Conservation (phyloP, 805 yeast species). For the Metschnikowia rubicola region DNA sequence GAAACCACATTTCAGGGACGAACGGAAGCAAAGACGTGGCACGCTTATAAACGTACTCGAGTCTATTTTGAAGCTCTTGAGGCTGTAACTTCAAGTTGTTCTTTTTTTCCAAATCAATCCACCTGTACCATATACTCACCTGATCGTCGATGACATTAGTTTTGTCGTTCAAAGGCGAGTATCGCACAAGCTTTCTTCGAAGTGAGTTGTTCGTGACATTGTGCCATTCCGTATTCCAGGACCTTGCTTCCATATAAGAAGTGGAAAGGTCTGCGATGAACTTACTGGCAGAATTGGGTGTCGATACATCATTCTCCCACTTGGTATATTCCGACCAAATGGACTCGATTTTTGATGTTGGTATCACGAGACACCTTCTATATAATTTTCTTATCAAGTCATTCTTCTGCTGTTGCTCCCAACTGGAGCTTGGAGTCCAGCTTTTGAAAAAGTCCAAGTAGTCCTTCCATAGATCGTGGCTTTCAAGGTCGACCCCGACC, state of each 20-base stretch:
- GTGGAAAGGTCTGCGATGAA: constrained; percentile 78
- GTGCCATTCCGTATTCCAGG: constrained; percentile 68
- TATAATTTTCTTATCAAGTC: constrained; percentile 74
- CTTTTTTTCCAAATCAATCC: constrained; percentile 77
- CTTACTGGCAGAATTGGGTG: constrained; percentile 72
- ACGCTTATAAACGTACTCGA: constrained; percentile 69
- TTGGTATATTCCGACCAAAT: constrained; percentile 78
- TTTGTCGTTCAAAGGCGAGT: constrained; percentile 19
- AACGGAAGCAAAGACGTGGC: constrained; percentile 60
- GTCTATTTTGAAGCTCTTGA: constrained; percentile 46
- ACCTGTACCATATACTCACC: constrained; percentile 57
- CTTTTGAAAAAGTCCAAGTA: constrained; percentile 73
- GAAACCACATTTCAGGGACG: constrained; percentile 76
- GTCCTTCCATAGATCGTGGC: constrained; percentile 75
- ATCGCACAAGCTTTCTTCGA: constrained; percentile 37
- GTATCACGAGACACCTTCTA: constrained; percentile 68
- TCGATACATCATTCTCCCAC: constrained; percentile 76
- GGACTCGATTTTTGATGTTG: constrained; percentile 68
- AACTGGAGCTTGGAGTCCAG: constrained; percentile 75
- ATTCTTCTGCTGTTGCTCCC: constrained; percentile 81
- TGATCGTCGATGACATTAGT: constrained; percentile 35
- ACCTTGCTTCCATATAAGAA: constrained; percentile 82
- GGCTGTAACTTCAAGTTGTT: constrained; percentile 64
- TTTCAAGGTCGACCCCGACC: constrained; percentile 74
- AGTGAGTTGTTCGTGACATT: constrained; percentile 51